These are phyloP conservation scores for Dalbergia cochinchinensis DNA, from an alignment of 306 rosid genomes.

Conservation along the genomic window DNA sequence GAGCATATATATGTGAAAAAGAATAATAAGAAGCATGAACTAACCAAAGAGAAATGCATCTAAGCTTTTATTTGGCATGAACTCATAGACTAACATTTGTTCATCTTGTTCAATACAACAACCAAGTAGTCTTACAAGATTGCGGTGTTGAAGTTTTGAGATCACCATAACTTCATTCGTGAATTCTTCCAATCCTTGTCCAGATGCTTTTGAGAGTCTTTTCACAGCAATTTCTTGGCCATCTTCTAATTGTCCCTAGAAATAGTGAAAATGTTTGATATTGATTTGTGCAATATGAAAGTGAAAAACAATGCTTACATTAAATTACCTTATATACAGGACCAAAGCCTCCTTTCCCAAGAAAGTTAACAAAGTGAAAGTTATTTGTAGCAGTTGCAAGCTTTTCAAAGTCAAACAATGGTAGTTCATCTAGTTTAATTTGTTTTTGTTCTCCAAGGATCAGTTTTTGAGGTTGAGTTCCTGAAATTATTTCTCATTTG, in stretches of 20 bases:
- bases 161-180: constrained; percentile 58
- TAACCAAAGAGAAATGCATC: constrained; percentile 52
- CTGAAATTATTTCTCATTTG: constrained; percentile 31
- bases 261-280: not conserved
- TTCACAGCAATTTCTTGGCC: constrained; percentile 59
- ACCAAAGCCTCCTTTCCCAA: constrained; percentile 55
- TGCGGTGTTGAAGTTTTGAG: constrained; percentile 64
- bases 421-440: constrained; percentile 46
- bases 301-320: not conserved
- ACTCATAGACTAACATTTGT: constrained; percentile 57
- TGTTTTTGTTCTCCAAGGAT: not conserved
- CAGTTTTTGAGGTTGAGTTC: constrained; percentile 9
- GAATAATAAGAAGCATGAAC: not conserved
- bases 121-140: constrained; percentile 62
- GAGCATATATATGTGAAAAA: not conserved
- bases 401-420: constrained; percentile 37
- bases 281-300: not conserved
- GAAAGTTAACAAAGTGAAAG: constrained; percentile 41
- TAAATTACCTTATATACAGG: constrained; percentile 47
- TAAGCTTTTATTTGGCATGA: constrained; percentile 61
- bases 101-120: constrained; percentile 59
- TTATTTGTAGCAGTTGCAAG: constrained; percentile 50
- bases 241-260: constrained; percentile 50
- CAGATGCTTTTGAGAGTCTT: constrained; percentile 56
- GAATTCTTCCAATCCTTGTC: constrained; percentile 59